Evolutionary conservation across 2,329 filamentous ascomycete genomes (phyloP), one percentile per base, ranked within the genome.

Genomic region (Aspergillus sojae): DNA sequence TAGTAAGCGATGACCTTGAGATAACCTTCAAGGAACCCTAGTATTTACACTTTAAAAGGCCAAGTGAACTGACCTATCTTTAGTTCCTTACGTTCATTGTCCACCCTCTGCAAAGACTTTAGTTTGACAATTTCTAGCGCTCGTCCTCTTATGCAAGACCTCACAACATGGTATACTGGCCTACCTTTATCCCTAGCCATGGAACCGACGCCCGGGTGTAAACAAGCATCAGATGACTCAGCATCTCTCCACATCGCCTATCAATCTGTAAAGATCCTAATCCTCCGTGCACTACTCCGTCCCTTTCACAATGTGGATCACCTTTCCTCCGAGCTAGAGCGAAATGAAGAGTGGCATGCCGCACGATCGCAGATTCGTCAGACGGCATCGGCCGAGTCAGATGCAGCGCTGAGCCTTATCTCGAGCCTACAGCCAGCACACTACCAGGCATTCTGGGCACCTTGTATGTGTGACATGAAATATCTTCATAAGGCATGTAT

Each of bases 21-120:
- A 32, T 12, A 11, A 2, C 7, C 48, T n/a, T 32, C 48, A 54
- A 58, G 21, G 56, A 62, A 9, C 61, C 61, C 66, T 68, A 1
- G 10, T 3, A n/a, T 11, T 12, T 26, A 7, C 16, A 16, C n/a
- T 2, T 3, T 10, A 21, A 52, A 14, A 12, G 5, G 5, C 34
- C 5, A 26, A 23, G 45, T 19, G 16, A n/a, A n/a, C 48, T 52
- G 1, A 52, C 28, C 7, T 32, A 52, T 52, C 9, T 21, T 10
- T 12, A 52, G 26, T 12, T 32, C 48, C 4, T 21, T 52, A 34
- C 48, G 48, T 52, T 10, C 28, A 21, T n/a, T 52, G 48, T 32
- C 19, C 2, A 50, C 55, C 55, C 63, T 65, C 10, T 43, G 26
- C 12, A 45, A 45, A n/a, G 55, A 57, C 26, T 57, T 57, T 23